These are phyloP conservation scores for Calonectria pteridis DNA, from an alignment of 2,329 filamentous ascomycete genomes.

Conservation along the genomic window DNA sequence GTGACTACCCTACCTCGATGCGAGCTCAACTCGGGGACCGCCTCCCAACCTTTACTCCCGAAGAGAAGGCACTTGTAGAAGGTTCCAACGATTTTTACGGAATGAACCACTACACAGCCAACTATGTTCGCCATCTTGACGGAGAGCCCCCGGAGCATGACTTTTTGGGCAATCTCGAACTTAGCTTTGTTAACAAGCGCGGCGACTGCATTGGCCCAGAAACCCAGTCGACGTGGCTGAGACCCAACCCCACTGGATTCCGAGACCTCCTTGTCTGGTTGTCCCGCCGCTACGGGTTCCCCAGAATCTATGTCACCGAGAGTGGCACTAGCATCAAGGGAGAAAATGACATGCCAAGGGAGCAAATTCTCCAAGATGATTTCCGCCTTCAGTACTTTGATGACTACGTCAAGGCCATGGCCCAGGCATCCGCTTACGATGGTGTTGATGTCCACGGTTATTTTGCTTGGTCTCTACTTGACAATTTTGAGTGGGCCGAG, in stretches of 20 bases:
- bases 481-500: slow-evolving; percentile 95
- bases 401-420: slow-evolving; percentile 82
- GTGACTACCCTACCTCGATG: slow-evolving; percentile 88
- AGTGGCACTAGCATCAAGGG: slow-evolving; percentile 88
- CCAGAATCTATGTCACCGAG: slow-evolving; percentile 89
- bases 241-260: slow-evolving; percentile 82
- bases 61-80: slow-evolving; percentile 79
- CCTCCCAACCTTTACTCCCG: slow-evolving; percentile 79
- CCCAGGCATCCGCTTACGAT: slow-evolving; percentile 76
- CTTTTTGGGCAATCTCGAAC: slow-evolving; percentile 81
- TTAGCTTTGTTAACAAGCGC: slow-evolving; percentile 76
- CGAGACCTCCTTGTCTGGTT: slow-evolving; percentile 82
- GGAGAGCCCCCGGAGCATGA: slow-evolving; percentile 73
- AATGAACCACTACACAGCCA: slow-evolving; percentile 94
- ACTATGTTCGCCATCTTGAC: slow-evolving; percentile 83
- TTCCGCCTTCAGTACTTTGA: slow-evolving; percentile 86
- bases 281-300: slow-evolving; percentile 79
- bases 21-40: slow-evolving; percentile 82
- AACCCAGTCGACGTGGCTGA: slow-evolving; percentile 86
- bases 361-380: slow-evolving; percentile 82
- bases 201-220: slow-evolving; percentile 83
- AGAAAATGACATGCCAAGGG: slow-evolving; percentile 80
- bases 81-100: slow-evolving; percentile 95
- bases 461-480: slow-evolving; percentile 89
- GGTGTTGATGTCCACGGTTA: slow-evolving; percentile 85